Evolutionary conservation across 441 rosid genomes (phyloP), one percentile per base, ranked within the genome.

Genomic region (Pelargonium fulgidum): DNA sequence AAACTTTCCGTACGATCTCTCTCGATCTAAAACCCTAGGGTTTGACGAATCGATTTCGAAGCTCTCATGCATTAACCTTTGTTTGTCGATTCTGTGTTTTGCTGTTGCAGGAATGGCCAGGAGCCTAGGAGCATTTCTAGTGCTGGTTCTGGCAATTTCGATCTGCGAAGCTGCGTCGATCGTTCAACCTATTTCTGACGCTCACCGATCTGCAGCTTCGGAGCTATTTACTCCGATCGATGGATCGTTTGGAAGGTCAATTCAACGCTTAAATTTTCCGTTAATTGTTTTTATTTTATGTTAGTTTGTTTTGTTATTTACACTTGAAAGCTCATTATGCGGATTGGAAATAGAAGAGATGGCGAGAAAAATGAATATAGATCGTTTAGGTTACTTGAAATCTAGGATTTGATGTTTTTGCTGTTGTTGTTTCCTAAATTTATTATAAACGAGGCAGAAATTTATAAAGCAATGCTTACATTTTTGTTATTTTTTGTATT

Each of bases 151-250:
- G 19, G 78, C 79, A 42, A 74, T 85, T 61, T 79, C 88, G 86
- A 81, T 88, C 72, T 84, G 79, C 79, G 64, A 78, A 62, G 83
- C 89, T 66, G 85, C 90, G 63, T 78, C 90, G 16, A 76, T 84
- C 71, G 73, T 81, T 64, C 86, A 84, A n/a, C 99, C 98, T 61
- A 85, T 94, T 77, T 89, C 94, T 4, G 90, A 86, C 68, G 72
- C 89, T 77, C 98, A 94, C 79, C 89, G 97, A 84, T 91, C 99
- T 41, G 96, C 89, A 33, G 97, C 99, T 74, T 29, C 78, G 3
- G 96, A 90, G 73, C 79, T 94, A 76, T 89, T 90, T 75, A 42
- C 71, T 41, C 83, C 86, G 9, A 75, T 54, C 36, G 87, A 85
- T 78, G 94, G 87, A 71, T 89, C 94, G 56, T 85, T 81, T 75